Evolutionary conservation across 2,329 filamentous ascomycete genomes (phyloP).

Genomic region (Mycosphaerella sp.): DNA sequence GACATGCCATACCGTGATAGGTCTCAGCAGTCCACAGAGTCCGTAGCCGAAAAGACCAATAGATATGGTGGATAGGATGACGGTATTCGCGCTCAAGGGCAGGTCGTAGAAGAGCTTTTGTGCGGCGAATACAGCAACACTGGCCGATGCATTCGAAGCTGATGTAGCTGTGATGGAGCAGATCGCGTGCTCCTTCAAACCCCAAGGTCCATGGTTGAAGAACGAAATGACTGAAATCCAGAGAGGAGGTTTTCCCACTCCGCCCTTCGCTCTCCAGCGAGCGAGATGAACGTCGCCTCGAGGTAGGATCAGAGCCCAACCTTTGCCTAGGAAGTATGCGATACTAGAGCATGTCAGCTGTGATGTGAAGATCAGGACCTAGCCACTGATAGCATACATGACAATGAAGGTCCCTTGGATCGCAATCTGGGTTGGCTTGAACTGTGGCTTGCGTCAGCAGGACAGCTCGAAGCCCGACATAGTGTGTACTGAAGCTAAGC

Average conservation of each 20-base stretch:
- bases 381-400: constrained; percentile 27
- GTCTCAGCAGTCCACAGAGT: constrained; percentile 49
- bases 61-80: constrained; percentile 48
- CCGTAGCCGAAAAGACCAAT: constrained; percentile 54
- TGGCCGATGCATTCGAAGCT: constrained; percentile 40
- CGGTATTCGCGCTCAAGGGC: constrained; percentile 42
- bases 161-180: constrained; percentile 23
- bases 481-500: constrained; percentile 11
- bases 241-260: constrained; percentile 38
- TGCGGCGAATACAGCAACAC: constrained; percentile 27
- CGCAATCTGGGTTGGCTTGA: constrained; percentile 47
- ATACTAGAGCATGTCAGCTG: constrained; percentile 31
- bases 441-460: constrained; percentile 34
- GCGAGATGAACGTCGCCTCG: constrained; percentile 48
- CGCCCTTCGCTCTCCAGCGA: constrained; percentile 42
- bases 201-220: constrained; percentile 49
- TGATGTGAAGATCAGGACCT: not conserved
- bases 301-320: constrained; percentile 45
- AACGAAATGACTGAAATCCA: constrained; percentile 42
- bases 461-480: not conserved
- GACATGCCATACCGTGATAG: constrained; percentile 51
- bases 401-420: constrained; percentile 53
- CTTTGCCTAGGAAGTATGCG: constrained; percentile 51
- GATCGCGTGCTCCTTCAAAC: constrained; percentile 50
- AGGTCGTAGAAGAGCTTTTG: constrained; percentile 50